These are phyloP conservation scores for Aureobasidium sp. DNA, from an alignment of 2,329 filamentous ascomycete species.

Conservation along the genomic window DNA sequence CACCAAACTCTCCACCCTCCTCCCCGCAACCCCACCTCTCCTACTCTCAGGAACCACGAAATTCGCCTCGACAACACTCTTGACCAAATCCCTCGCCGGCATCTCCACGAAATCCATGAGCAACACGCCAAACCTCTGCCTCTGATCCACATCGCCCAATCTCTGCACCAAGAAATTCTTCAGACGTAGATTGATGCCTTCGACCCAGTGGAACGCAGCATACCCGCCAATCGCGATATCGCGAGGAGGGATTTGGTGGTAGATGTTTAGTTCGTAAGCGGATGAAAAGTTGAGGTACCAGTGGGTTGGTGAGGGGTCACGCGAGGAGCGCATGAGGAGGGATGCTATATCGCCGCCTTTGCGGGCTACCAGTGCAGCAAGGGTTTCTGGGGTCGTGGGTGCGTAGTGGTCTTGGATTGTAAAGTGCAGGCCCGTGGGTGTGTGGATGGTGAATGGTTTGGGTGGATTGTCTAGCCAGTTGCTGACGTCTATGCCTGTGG, in stretches of 20 bases:
- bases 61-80: conserved; percentile 19
- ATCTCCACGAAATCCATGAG: conserved; percentile 33
- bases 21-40: background rate
- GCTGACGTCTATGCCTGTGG: conserved; percentile 30
- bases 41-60: background rate
- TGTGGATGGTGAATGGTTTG: conserved; percentile 33
- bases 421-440: conserved; percentile 32
- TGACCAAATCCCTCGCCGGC: conserved; percentile 36
- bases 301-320: conserved; percentile 22
- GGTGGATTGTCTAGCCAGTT: conserved; percentile 31
- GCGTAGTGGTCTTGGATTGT: conserved; percentile 45
- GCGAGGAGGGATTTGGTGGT: conserved; percentile 29
- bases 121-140: conserved; percentile 30
- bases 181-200: conserved; percentile 38
- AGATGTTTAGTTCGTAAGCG: conserved; percentile 38
- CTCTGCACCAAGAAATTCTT: conserved; percentile 27
- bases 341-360: conserved; percentile 36
- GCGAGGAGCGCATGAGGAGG: conserved; percentile 33
- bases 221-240: conserved; percentile 41
- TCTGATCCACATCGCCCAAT: conserved; percentile 19
- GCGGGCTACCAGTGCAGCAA: conserved; percentile 34
- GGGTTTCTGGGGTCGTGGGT: conserved; percentile 33
- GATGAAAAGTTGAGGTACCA: conserved; percentile 43
- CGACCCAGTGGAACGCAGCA: conserved; percentile 37
- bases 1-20: background rate